phyloP scores from a whole-genome alignment of 805 yeast species.

The Saccharomycopsis sp. region DNA sequence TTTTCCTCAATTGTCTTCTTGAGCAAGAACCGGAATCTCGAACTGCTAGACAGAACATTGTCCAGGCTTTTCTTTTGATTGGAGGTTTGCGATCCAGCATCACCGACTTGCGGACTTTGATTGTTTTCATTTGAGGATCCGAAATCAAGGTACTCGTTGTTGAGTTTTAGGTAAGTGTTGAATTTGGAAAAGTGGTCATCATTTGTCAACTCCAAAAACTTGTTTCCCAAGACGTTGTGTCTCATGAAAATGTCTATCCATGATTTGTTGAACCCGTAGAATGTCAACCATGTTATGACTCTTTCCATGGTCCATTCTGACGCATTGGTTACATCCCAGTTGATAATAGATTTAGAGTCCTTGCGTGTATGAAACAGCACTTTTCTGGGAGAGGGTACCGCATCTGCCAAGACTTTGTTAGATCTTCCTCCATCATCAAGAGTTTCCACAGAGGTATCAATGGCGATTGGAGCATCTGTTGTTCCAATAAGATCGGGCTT shows the following conservation, averaged over 20 bases:
- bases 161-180: conserved; percentile 26
- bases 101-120: too few species aligned
- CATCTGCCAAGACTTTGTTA: too few species aligned
- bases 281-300: conserved; percentile 58
- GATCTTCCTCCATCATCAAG: too few species aligned
- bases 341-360: conserved; percentile 20
- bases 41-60: conserved; percentile 34
- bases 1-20: conserved; percentile 36
- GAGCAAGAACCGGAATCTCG: conserved; percentile 46
- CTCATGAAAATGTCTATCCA: conserved; percentile 64
- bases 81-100: too few species aligned
- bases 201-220: conserved; percentile 58
- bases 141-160: conserved; percentile 20
- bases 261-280: conserved; percentile 57
- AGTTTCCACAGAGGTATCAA: not conserved
- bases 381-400: conserved; percentile 9
- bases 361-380: conserved; percentile 7
- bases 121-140: conserved; percentile 21
- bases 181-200: conserved; percentile 47
- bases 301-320: conserved; percentile 66
- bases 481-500: too few species aligned
- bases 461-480: not conserved
- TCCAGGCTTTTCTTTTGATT: not conserved
- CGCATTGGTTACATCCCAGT: conserved; percentile 45
- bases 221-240: conserved; percentile 49